These are phyloP conservation scores for Komagataella populi DNA, from an alignment of 805 yeast species.

Conservation along the genomic window DNA sequence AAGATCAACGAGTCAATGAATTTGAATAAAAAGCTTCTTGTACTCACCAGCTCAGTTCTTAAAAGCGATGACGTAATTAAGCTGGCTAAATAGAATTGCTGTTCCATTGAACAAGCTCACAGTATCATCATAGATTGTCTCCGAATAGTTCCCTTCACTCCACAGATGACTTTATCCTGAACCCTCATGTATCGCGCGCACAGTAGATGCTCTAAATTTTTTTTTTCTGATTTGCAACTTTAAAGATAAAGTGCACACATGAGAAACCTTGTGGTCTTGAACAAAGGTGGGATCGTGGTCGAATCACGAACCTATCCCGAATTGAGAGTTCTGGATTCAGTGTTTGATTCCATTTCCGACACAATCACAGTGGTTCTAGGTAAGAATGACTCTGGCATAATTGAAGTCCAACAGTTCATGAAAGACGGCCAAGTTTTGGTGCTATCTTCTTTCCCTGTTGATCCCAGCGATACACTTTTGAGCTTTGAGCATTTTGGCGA, in stretches of 20 bases:
- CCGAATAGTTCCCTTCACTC: not conserved
- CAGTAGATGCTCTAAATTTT: not conserved
- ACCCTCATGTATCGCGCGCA: not conserved
- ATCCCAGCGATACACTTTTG: constrained; percentile 27
- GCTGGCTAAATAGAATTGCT: not conserved
- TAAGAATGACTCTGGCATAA: constrained; percentile 32
- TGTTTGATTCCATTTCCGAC: constrained; percentile 64
- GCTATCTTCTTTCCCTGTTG: constrained; percentile 47
- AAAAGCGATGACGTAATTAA: constrained; percentile 19
- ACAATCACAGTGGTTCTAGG: constrained; percentile 55
- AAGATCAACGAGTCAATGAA: constrained; percentile 16
- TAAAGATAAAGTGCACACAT: constrained; percentile 8
- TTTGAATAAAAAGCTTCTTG: constrained; percentile 20
- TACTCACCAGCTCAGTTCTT: constrained; percentile 30
- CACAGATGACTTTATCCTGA: not conserved
- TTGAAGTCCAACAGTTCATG: constrained; percentile 69
- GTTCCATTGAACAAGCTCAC: not conserved
- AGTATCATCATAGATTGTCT: not conserved
- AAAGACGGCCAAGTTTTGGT: constrained; percentile 45
- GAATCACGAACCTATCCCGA: constrained; percentile 53
- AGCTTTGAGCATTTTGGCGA: constrained; percentile 63
- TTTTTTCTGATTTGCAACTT: not conserved
- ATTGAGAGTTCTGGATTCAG: constrained; percentile 34
- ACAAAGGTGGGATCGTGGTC: constrained; percentile 38
- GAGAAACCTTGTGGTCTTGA: constrained; percentile 24